Evolutionary conservation across 768 basidiomycete species (phyloP), one percentile per base, ranked within the genome.

Genomic region (Trametes punicea): DNA sequence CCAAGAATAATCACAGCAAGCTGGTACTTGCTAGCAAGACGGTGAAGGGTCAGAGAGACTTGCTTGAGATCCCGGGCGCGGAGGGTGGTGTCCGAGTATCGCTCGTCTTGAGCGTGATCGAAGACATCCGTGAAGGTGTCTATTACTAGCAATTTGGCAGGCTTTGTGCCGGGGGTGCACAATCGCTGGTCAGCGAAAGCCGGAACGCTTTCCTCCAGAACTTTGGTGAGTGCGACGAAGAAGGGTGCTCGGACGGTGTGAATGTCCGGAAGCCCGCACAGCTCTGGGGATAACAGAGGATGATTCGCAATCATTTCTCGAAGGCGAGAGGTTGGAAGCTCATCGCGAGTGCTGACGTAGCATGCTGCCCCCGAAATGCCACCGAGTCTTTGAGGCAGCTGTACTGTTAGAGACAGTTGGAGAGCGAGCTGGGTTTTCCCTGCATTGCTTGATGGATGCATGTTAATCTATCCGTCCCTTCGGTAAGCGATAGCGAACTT

Each of bases 381-480:
- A 8, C 83, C 83, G 4, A 75, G 70, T 40, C 69, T 65, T 42
- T 20, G 64, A 21, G 89, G 83, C 0, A 90, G 76, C 67, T 98
- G 95, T 0, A 90, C 87, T 20, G 81, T 75, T 27, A 96, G 74
- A 3, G 91, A 83, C 18, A 93, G 78, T 62, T 95, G 93, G 13
- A 99, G 76, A 3, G 88, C 90, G 4, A 98, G 71, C 64, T 98
- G 94, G 0, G 93, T 93, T 73, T 99, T 99, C 34, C 97, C 97
- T 25, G 96, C 85, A 21, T 93, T 87, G 67, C 97, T 99, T 67
- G 15, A 2, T 11, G 4, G 33, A 7, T 18, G 13, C 15, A 9
- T 41, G 25, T 18, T 16, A 34, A 3, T 15, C 4, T 23, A 23
- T 21, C 46, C 39, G n/a, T n/a, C n/a, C n/a, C n/a, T n/a, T n/a